Evolutionary conservation across 345 rosid species (phyloP), one percentile per base, ranked within the genome.

Genomic region (Rubroshorea leprosula): DNA sequence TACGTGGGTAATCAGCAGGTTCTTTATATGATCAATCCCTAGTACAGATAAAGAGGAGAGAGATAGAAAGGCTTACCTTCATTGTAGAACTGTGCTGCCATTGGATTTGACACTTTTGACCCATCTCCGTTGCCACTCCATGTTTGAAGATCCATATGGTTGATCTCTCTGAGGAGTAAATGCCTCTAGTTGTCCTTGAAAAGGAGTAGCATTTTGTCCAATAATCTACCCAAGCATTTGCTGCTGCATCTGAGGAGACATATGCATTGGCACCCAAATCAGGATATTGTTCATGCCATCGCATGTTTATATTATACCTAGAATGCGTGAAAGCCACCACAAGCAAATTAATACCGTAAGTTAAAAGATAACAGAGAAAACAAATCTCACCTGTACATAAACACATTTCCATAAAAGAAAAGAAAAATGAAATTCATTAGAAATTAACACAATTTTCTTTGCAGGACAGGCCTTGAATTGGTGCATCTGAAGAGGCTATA

Each of bases 141-240:
- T 56, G 73, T 79, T 79, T 26, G 87, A 66, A 54, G 73, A 62
- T 23, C 62, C 58, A 69, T 51, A 74, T 0, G 82, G 77, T 35
- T 77, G 81, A 29, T 86, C 97, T 64, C 95, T 86, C 68, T 86
- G 92, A 6, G 95, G 97, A 67, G 97, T 89, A 60, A 89, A 89
- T 14, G 95, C 95, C 83, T 89, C 97, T 43, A 89, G 70, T 55
- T 83, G 84, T 64, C 85, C 94, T 74, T 83, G 89, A 61, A 81
- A 89, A 45, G 77, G 82, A 61, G 63, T 69, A 54, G 85, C 56
- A 15, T 64, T 69, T 2, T 63, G 74, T 21, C 80, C 89, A 74
- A 78, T 73, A 49, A 70, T 71, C 47, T 81, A 84, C 39, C 61
- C 56, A 47, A 76, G 66, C 44, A 72, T 35, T 39, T 76, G 83